phyloP scores from a whole-genome alignment of 2,329 filamentous ascomycete genomes.

The Uncinocarpus reesii region DNA sequence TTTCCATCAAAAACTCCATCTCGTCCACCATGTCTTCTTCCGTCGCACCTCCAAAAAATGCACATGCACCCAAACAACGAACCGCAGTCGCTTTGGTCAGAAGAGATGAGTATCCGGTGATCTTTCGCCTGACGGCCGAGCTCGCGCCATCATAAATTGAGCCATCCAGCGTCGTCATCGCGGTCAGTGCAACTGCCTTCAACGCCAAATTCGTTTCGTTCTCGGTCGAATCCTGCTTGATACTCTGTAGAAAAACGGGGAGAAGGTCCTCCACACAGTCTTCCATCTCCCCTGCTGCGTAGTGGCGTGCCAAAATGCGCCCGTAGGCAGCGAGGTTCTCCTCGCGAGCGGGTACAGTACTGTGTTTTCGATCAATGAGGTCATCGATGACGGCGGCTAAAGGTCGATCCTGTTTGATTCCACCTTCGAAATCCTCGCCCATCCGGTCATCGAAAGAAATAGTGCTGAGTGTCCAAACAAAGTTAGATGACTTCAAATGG shows the following conservation, averaged over 20 bases:
- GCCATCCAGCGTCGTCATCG: conserved; percentile 56
- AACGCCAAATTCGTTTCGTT: conserved; percentile 61
- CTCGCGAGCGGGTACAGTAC: conserved; percentile 61
- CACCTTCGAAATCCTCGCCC: conserved; percentile 39
- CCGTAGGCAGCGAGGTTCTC: conserved; percentile 52
- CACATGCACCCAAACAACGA: conserved; percentile 60
- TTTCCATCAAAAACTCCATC: conserved; percentile 65
- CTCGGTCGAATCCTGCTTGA: conserved; percentile 57
- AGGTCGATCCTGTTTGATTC: conserved; percentile 4
- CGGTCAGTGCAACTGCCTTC: conserved; percentile 60
- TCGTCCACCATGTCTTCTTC: conserved; percentile 58
- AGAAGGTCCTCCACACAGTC: conserved; percentile 51
- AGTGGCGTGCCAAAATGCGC: conserved; percentile 58
- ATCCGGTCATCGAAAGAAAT: conserved; percentile 55
- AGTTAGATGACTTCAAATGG: background rate
- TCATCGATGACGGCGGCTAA: conserved; percentile 58
- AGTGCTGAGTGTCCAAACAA: conserved; percentile 39
- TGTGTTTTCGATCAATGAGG: conserved; percentile 67
- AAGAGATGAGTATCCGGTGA: conserved; percentile 56
- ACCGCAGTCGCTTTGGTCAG: conserved; percentile 60
- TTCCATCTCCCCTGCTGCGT: conserved; percentile 53
- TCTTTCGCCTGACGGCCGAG: conserved; percentile 49
- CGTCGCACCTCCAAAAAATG: conserved; percentile 64
- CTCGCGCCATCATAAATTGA: conserved; percentile 55
- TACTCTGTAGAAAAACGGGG: conserved; percentile 56